Evolutionary conservation across 768 basidiomycete species (phyloP).

Genomic region (Leccinum subtestaceum): DNA sequence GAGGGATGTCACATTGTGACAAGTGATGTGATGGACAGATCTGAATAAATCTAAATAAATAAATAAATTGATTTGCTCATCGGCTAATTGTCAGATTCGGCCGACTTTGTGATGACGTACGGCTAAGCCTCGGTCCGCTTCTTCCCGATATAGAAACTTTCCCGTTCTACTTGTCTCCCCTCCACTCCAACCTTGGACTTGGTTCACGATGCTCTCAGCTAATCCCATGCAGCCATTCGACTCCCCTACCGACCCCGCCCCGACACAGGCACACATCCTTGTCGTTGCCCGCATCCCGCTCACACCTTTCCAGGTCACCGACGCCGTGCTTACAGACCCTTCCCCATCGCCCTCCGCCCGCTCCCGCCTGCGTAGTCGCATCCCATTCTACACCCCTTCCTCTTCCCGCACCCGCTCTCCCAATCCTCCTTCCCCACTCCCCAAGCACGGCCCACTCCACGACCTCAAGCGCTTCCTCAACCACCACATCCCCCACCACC

Average conservation of each 20-base stretch:
- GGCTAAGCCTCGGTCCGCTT: constrained; percentile 14
- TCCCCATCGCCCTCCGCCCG: constrained; percentile 15
- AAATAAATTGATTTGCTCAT: neutral
- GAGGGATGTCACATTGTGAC: neutral
- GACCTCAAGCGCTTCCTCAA: constrained; percentile 96
- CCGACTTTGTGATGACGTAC: constrained; percentile 17
- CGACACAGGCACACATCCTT: neutral
- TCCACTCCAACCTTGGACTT: neutral
- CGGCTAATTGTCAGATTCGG: constrained; percentile 5
- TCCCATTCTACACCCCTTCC: constrained; percentile 27
- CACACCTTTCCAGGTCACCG: neutral
- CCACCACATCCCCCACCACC: constrained; percentile 72
- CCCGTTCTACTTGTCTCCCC: neutral
- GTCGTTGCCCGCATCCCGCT: neutral
- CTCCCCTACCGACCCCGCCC: neutral
- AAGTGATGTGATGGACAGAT: neutral
- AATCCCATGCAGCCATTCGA: constrained; percentile 35
- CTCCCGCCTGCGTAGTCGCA: constrained; percentile 27
- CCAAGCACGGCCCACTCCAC: constrained; percentile 70
- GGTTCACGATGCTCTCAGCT: constrained; percentile 36
- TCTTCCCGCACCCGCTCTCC: constrained; percentile 7
- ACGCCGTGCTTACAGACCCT: neutral
- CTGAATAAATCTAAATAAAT: neutral
- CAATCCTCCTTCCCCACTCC: neutral
- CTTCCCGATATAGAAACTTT: constrained; percentile 15